Percentiles rank a stretch among this genome's conserved stretches.
Evolutionary conservation across 208 protist species (phyloP).

Genomic region (Trypanosoma vivax): DNA sequence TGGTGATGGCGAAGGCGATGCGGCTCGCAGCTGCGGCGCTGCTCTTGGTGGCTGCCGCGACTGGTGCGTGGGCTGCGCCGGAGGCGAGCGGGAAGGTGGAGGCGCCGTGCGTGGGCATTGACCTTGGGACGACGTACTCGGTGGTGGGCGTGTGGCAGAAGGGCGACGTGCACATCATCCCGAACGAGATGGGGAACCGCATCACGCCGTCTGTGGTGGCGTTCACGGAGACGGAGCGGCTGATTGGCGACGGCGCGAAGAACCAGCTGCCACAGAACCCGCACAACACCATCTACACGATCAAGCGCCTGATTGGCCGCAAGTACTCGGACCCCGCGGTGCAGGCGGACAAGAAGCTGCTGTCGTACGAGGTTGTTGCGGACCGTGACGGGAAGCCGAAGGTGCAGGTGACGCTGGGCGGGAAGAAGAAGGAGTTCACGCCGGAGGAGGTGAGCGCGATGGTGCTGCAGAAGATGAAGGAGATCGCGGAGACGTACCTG

Average conservation of each 20-base stretch:
- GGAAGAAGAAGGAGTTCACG: conserved; percentile 1
- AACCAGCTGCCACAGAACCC: conserved; percentile 65
- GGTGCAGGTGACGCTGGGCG: conserved; percentile 60
- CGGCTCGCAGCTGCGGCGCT: conserved; percentile 11
- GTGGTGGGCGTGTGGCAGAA: conserved; percentile 5
- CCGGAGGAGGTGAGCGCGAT: conserved; percentile 2
- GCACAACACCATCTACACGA: conserved; percentile 91
- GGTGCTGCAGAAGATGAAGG: conserved; percentile 7
- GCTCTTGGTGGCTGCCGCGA: conserved; percentile 6
- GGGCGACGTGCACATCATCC: conserved; percentile 6
- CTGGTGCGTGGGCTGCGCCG: conserved; percentile 29
- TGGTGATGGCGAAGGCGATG: neutral
- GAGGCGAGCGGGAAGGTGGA: conserved; percentile 74
- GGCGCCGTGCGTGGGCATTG: conserved; percentile 88
- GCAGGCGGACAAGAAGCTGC: conserved; percentile 94
- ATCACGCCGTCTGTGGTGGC: conserved; percentile 2
- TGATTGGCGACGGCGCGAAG: conserved; percentile 4
- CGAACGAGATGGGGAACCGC: conserved; percentile 7
- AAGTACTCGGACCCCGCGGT: conserved; percentile 85
- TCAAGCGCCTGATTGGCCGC: conserved; percentile 93
- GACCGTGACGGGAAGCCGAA: conserved; percentile 80
- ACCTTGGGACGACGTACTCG: conserved; percentile 45
- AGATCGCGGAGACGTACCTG: conserved; percentile 5
- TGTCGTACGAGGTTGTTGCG: conserved; percentile 90
- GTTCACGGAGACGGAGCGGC: conserved; percentile 1